These are phyloP conservation scores for Scleroderma bovista DNA, from an alignment of 768 basidiomycete genomes.

Conservation along the genomic window DNA sequence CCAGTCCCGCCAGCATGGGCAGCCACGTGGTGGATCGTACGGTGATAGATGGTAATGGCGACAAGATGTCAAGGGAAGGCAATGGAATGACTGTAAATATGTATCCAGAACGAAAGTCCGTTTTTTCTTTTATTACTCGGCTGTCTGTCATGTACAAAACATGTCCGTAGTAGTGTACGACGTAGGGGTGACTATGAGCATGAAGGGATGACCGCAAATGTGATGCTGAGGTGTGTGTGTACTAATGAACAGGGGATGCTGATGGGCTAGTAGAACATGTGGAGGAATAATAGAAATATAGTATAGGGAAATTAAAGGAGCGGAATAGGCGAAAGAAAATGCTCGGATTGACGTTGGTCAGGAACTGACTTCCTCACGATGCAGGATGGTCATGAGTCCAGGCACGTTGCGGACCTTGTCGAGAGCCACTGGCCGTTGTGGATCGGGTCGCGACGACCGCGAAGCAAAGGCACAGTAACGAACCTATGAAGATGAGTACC, in stretches of 20 bases:
- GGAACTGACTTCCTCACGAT: slow-evolving; percentile 29
- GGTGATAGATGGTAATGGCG: neutral
- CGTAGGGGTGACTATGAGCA: neutral
- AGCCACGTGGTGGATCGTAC: neutral
- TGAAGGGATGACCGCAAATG: neutral
- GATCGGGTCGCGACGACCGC: slow-evolving; percentile 46
- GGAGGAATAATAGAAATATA: neutral
- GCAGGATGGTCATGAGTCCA: slow-evolving; percentile 70
- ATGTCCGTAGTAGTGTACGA: neutral
- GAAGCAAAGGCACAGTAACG: slow-evolving; percentile 58
- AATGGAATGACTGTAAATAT: too few species aligned
- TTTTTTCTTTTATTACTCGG: neutral
- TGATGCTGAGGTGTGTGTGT: neutral
- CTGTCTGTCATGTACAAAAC: neutral
- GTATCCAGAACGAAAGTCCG: too few species aligned
- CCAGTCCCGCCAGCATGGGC: neutral
- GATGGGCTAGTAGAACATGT: slow-evolving; percentile 5
- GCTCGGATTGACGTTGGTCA: slow-evolving; percentile 7
- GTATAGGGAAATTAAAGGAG: slow-evolving; percentile 4
- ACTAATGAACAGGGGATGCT: neutral
- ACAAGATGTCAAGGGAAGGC: too few species aligned
- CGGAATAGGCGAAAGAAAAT: neutral
- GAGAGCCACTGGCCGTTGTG: slow-evolving; percentile 56
- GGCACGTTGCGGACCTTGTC: slow-evolving; percentile 57
- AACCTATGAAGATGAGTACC: slow-evolving; percentile 38